phyloP scores from a whole-genome alignment of 305 asterid genomes.

The Fraxinus greggii region DNA sequence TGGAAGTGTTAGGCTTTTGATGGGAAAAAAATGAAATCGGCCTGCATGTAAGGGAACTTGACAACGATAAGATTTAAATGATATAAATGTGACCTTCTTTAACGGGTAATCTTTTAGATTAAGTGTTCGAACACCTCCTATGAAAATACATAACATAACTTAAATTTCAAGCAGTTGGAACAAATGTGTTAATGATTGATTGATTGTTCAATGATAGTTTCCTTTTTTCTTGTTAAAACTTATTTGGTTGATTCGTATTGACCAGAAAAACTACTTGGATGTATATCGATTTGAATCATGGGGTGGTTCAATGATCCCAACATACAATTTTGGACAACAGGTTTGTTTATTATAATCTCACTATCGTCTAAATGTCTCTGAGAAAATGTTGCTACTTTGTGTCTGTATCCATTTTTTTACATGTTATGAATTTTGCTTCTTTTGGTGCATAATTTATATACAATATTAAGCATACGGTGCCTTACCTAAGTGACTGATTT shows the following conservation, averaged over 20 bases:
- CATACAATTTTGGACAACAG: conserved; percentile 77
- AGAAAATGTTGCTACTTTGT: conserved; percentile 14
- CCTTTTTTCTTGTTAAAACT: conserved; percentile 17
- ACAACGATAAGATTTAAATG: background rate
- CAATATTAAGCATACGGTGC: background rate
- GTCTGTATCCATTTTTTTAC: background rate
- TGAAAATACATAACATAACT: background rate
- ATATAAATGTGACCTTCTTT: background rate
- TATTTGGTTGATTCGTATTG: conserved; percentile 23
- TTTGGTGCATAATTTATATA: conserved; percentile 4
- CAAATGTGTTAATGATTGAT: conserved; percentile 1
- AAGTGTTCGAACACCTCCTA: background rate
- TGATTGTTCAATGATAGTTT: conserved; percentile 5
- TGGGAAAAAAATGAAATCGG: background rate
- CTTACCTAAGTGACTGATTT: background rate
- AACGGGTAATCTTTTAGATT: background rate
- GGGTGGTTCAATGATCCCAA: conserved; percentile 91
- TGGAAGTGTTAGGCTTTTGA: background rate
- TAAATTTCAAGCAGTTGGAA: background rate
- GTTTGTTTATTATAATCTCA: conserved; percentile 36
- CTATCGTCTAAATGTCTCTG: conserved; percentile 9
- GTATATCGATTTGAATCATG: conserved; percentile 86
- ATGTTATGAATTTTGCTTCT: background rate
- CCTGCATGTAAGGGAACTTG: background rate
- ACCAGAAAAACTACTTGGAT: conserved; percentile 95